Percentiles rank a stretch among this genome's conserved stretches.
phyloP scores from a whole-genome alignment of 192 early-diverging fungal genomes.

The Chytriomyces hyalinus region DNA sequence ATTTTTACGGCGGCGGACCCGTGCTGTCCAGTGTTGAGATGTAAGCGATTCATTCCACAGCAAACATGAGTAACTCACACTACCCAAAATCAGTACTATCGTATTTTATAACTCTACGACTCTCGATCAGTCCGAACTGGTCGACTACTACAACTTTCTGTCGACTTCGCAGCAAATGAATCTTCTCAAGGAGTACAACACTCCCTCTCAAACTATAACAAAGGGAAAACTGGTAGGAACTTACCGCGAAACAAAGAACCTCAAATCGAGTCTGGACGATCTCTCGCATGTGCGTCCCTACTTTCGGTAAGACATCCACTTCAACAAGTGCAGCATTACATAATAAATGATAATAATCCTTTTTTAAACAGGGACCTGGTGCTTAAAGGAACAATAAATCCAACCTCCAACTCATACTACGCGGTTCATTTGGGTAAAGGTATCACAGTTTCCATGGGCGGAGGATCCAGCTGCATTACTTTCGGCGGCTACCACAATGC shows the following conservation, averaged over 20 bases:
- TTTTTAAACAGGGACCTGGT: background rate
- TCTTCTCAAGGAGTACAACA: background rate
- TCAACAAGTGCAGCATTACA: too few relatives aligned
- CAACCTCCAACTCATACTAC: conserved; percentile 7
- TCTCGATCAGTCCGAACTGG: background rate
- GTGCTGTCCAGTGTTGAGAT: conserved; percentile 20
- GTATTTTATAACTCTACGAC: conserved; percentile 9
- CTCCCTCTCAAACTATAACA: conserved; percentile 15
- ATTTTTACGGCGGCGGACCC: conserved; percentile 10
- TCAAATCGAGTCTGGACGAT: conserved; percentile 16
- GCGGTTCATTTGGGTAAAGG: conserved; percentile 1
- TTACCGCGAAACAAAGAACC: background rate
- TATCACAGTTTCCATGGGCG: background rate
- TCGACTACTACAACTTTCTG: conserved; percentile 10
- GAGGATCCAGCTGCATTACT: background rate
- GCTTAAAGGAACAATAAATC: background rate
- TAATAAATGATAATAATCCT: too few relatives aligned
- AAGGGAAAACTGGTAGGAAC: background rate
- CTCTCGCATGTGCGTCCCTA: conserved; percentile 2
- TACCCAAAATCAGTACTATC: background rate
- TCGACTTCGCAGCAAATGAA: background rate
- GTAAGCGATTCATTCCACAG: background rate
- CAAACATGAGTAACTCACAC: background rate
- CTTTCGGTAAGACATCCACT: background rate
- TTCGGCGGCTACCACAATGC: conserved; percentile 22